These are phyloP conservation scores for Hygrophoropsis aurantiaca DNA, from an alignment of 768 basidiomycete genomes.

Conservation along the genomic window DNA sequence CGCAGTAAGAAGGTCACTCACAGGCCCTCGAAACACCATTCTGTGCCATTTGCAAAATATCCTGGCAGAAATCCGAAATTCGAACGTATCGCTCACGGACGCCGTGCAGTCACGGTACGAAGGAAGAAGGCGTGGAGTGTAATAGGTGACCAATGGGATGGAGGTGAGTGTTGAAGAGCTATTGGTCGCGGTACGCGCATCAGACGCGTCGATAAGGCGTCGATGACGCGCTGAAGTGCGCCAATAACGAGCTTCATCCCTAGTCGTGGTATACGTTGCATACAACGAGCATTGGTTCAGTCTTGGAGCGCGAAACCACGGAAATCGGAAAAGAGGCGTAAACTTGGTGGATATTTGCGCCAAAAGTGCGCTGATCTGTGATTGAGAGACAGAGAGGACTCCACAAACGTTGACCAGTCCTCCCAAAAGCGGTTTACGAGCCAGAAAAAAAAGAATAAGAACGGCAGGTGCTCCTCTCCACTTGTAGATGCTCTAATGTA, in stretches of 20 bases:
- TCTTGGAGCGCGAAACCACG: too few relatives aligned
- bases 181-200: conserved; percentile 1
- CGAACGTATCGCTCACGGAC: conserved; percentile 6
- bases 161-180: conserved; percentile 6
- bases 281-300: not conserved
- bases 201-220: conserved; percentile 24
- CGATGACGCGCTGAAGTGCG: conserved; percentile 24
- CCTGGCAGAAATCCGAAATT: conserved; percentile 30
- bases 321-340: too few relatives aligned
- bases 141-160: conserved; percentile 30
- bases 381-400: too few relatives aligned
- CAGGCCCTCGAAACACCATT: conserved; percentile 42
- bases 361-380: too few relatives aligned
- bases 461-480: too few relatives aligned
- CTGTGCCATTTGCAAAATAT: conserved; percentile 47
- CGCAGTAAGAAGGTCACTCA: conserved; percentile 21
- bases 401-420: too few relatives aligned
- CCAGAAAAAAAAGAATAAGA: too few relatives aligned
- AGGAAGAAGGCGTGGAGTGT: conserved; percentile 39
- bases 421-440: too few relatives aligned
- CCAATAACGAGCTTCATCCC: conserved; percentile 32
- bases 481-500: too few relatives aligned
- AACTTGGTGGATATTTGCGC: too few relatives aligned
- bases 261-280: conserved; percentile 18
- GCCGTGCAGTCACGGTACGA: conserved; percentile 29